These are phyloP conservation scores for Macrolepiota albuminosa DNA, from an alignment of 768 basidiomycete genomes.

Conservation along the genomic window DNA sequence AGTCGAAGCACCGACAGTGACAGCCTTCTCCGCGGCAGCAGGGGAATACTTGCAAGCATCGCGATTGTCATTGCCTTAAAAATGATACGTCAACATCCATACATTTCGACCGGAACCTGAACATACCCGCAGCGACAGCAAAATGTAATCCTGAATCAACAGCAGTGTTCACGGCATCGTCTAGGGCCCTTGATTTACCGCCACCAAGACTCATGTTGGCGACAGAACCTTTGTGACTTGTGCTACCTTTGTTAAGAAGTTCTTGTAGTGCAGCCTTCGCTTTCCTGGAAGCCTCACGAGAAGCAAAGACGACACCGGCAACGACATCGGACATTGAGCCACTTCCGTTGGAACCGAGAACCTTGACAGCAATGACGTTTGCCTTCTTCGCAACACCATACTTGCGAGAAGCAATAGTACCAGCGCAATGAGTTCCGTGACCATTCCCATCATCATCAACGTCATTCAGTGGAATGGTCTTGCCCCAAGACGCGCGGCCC, in stretches of 20 bases:
- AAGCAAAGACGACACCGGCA: slow-evolving; percentile 82
- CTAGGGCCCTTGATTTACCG: slow-evolving; percentile 82
- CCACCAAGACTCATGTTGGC: slow-evolving; percentile 98
- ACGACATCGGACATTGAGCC: slow-evolving; percentile 96
- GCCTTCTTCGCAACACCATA: slow-evolving; percentile 97
- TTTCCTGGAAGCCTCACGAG: slow-evolving; percentile 45
- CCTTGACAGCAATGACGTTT: slow-evolving; percentile 86
- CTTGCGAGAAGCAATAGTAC: slow-evolving; percentile 89
- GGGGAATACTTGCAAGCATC: slow-evolving; percentile 94
- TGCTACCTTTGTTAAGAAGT: slow-evolving; percentile 66
- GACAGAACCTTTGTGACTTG: slow-evolving; percentile 88
- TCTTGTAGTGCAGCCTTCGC: slow-evolving; percentile 61
- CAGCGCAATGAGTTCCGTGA: slow-evolving; percentile 93
- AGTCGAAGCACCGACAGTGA: slow-evolving; percentile 93
- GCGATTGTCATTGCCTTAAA: slow-evolving; percentile 73
- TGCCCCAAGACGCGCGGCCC: slow-evolving; percentile 89
- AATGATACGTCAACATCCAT: slow-evolving; percentile 2
- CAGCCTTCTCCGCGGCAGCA: slow-evolving; percentile 80
- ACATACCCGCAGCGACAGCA: slow-evolving; percentile 89
- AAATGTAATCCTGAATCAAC: slow-evolving; percentile 87
- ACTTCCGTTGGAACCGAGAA: slow-evolving; percentile 90
- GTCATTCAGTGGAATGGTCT: slow-evolving; percentile 82
- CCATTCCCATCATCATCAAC: slow-evolving; percentile 91
- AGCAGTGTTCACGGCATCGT: slow-evolving; percentile 80
- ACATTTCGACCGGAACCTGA: background rate